Evolutionary conservation across 148 eudicot species (phyloP).

Genomic region (Silene latifolia): DNA sequence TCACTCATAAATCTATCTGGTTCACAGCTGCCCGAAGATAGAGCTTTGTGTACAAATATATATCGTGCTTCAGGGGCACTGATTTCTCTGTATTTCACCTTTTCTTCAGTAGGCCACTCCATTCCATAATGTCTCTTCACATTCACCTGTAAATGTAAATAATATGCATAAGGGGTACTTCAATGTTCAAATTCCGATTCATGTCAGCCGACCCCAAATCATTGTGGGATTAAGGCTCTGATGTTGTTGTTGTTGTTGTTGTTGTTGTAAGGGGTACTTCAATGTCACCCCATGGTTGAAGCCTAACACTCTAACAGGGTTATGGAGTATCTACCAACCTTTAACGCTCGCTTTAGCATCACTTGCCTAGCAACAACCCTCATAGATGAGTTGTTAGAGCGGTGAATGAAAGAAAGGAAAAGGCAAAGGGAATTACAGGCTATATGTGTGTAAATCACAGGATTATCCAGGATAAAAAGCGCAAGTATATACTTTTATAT

Average conservation of each 20-base stretch:
- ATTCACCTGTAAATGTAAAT: constrained; percentile 42
- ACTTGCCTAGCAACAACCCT: not conserved
- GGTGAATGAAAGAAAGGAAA: not conserved
- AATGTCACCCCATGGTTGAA: not conserved
- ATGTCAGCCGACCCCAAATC: too few species aligned
- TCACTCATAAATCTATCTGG: constrained; percentile 21
- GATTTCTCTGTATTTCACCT: constrained; percentile 80
- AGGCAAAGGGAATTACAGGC: not conserved
- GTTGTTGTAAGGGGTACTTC: too few species aligned
- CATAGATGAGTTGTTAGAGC: not conserved
- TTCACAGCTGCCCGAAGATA: constrained; percentile 22
- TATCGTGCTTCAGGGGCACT: constrained; percentile 75
- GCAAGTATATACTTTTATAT: not conserved
- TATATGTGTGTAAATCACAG: too few species aligned
- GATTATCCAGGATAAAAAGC: not conserved
- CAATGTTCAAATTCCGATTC: too few species aligned
- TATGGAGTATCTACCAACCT: not conserved
- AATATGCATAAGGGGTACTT: constrained; percentile 5
- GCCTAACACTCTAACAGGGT: not conserved
- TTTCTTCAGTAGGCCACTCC: constrained; percentile 83
- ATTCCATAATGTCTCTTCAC: constrained; percentile 81
- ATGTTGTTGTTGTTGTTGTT: too few species aligned
- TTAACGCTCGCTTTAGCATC: not conserved
- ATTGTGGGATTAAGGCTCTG: too few species aligned
- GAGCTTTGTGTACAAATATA: constrained; percentile 55